Conservation (phyloP, 352 stramenopile species). For the Thalassiosira allenii region DNA sequence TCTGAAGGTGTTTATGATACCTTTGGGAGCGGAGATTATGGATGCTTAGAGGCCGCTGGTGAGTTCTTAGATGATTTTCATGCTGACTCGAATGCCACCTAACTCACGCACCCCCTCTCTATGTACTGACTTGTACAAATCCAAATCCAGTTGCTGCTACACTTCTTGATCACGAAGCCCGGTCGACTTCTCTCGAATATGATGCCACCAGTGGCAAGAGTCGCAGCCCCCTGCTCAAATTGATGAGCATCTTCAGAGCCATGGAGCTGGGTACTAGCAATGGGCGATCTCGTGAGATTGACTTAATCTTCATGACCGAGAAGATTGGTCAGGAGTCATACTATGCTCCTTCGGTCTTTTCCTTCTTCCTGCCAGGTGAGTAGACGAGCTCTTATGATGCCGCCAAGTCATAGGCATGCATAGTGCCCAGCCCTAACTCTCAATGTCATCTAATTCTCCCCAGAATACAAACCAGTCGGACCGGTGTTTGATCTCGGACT, state of each 20-base stretch:
- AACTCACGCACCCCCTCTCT: too few relatives aligned
- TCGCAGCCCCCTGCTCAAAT: slow-evolving; percentile 63
- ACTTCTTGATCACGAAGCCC: slow-evolving; percentile 74
- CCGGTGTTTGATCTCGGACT: slow-evolving; percentile 16
- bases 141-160: slow-evolving; percentile 67
- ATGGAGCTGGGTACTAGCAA: slow-evolving; percentile 59
- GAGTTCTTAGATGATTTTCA: too few relatives aligned
- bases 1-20: slow-evolving; percentile 28
- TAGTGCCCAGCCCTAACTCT: too few relatives aligned
- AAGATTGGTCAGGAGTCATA: slow-evolving; percentile 60
- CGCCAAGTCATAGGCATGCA: too few relatives aligned
- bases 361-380: slow-evolving; percentile 71
- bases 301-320: slow-evolving; percentile 55
- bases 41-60: slow-evolving; percentile 52
- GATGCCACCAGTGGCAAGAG: slow-evolving; percentile 67
- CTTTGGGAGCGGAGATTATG: slow-evolving; percentile 60
- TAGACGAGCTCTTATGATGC: slow-evolving; percentile 37
- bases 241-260: slow-evolving; percentile 61
- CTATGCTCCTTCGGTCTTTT: slow-evolving; percentile 71
- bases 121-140: too few relatives aligned
- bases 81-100: too few relatives aligned
- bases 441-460: too few relatives aligned
- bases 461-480: slow-evolving; percentile 55
- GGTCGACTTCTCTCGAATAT: slow-evolving; percentile 60
- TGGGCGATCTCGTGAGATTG: slow-evolving; percentile 27